Evolutionary conservation across 75 land plant species (phyloP).

Genomic region (Larix kaempferi): DNA sequence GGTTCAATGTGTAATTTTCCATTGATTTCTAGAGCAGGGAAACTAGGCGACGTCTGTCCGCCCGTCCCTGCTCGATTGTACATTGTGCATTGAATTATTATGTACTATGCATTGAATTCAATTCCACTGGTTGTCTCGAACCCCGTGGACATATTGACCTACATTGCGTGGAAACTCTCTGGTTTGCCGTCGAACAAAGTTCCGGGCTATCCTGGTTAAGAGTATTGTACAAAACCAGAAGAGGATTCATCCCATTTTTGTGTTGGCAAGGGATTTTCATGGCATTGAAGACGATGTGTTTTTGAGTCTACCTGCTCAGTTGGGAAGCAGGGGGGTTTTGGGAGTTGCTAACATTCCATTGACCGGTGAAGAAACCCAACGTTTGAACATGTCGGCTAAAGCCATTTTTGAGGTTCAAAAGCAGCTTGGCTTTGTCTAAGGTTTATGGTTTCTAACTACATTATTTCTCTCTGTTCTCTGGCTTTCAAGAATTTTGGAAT

Average conservation of each 20-base stretch:
- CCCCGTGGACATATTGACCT: conserved; percentile 79
- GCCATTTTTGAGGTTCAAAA: conserved; percentile 57
- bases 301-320: conserved; percentile 74
- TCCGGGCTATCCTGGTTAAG: conserved; percentile 70
- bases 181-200: conserved; percentile 79
- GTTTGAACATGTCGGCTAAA: conserved; percentile 50
- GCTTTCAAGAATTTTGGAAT: too few relatives aligned
- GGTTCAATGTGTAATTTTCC: too few relatives aligned
- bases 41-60: too few relatives aligned
- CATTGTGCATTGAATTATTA: too few relatives aligned
- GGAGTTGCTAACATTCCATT: conserved; percentile 59
- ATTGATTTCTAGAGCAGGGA: too few relatives aligned
- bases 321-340: conserved; percentile 63
- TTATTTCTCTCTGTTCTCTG: too few relatives aligned
- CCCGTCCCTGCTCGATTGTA: too few relatives aligned
- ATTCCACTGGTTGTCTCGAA: conserved; percentile 76
- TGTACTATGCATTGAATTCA: too few relatives aligned
- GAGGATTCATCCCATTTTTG: conserved; percentile 76
- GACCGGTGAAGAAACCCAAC: conserved; percentile 47
- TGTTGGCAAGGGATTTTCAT: conserved; percentile 70
- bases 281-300: conserved; percentile 71
- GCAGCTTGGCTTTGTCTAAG: conserved; percentile 29
- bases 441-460: too few relatives aligned
- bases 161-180: conserved; percentile 76
- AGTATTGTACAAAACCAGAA: conserved; percentile 61